Base-by-base conservation (phyloP, 306 rosid genomes). In the Rosa multiflora region DNA sequence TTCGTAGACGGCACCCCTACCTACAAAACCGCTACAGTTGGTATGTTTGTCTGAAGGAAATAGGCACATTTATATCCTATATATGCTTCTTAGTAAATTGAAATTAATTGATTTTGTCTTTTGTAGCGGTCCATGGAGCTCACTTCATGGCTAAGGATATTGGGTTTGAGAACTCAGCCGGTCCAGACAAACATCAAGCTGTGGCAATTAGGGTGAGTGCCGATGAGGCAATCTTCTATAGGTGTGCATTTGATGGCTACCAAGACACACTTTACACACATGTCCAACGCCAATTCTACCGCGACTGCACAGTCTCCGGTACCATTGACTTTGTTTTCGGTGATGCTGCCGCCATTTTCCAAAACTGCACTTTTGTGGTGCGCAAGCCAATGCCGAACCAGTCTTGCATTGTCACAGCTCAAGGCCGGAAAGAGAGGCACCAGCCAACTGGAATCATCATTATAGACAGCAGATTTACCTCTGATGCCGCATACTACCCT, bases 321-420 rank as follows among this genome's bases (percentile, higher is more conserved):
- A 94, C 97, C 48, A 89, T 92, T n/a, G 98, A 94, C 84, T 94
- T 91, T 58, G 77, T 94, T 0, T 94, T 94, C 15, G 98, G 98
- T 0, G 97, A 91, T 14, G 85, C 97, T 0, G 87, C 88, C 0
- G 85, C 84, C 0, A 82, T 92, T 61, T 84, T 94, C 85, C 98
- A 94, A 66, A 86, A 85, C 79, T 94, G 97, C 85, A 90, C 83
- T 2, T 92, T 94, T 67, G 59, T 86, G 17, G 87, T 94, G 10
- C 70, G 97, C 17, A 92, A 86, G 81, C 97, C 98, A 14, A 0
- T 87, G 79, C 56, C 76, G 1, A 89, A 88, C 84, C 98, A 94
- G 10, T 90, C 88, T 29, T 86, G 89, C 78, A 91, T 89, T 17
- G 94, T 94, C 48, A 92, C 97, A 0, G 98, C 97, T 6, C 98